phyloP scores from a whole-genome alignment of 371 early-diverging fungal species.

The Zychaea mexicana region DNA sequence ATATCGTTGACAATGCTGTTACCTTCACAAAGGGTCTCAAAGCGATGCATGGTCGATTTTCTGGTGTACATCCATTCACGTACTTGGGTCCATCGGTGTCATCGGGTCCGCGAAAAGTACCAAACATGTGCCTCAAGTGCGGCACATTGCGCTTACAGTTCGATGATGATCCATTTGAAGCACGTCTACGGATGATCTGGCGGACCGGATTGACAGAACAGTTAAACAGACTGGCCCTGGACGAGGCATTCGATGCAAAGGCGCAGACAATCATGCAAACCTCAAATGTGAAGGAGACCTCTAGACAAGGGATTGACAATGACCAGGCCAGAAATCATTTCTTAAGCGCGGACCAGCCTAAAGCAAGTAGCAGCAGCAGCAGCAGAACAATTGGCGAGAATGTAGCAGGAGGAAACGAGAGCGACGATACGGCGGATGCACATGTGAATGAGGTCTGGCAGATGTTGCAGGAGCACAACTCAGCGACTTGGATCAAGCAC shows the following conservation, averaged over 20 bases:
- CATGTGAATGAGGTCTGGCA: conserved; percentile 58
- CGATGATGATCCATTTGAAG: conserved; percentile 68
- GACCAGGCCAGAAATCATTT: conserved; percentile 18
- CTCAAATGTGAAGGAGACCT: neutral
- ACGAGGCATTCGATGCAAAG: conserved; percentile 62
- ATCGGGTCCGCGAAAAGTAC: conserved; percentile 25
- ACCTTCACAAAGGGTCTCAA: conserved; percentile 40
- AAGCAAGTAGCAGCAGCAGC: neutral
- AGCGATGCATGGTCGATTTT: conserved; percentile 30
- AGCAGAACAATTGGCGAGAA: neutral
- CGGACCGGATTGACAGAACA: conserved; percentile 56
- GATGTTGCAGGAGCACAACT: conserved; percentile 59
- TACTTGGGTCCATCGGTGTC: conserved; percentile 31
- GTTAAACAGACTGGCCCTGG: conserved; percentile 42
- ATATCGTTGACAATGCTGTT: conserved; percentile 41
- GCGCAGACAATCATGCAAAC: conserved; percentile 41
- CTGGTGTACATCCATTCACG: conserved; percentile 26
- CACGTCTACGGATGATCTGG: conserved; percentile 50
- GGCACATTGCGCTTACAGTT: conserved; percentile 35
- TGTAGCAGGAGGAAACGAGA: neutral
- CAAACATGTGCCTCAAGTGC: conserved; percentile 26
- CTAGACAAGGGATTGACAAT: conserved; percentile 13
- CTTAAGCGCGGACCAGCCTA: conserved; percentile 1
- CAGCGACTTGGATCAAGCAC: conserved; percentile 54
- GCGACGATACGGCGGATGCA: conserved; percentile 17